These are phyloP conservation scores for Cyclotella distinguenda DNA, from an alignment of 108 stramenopile species.

Conservation along the genomic window DNA sequence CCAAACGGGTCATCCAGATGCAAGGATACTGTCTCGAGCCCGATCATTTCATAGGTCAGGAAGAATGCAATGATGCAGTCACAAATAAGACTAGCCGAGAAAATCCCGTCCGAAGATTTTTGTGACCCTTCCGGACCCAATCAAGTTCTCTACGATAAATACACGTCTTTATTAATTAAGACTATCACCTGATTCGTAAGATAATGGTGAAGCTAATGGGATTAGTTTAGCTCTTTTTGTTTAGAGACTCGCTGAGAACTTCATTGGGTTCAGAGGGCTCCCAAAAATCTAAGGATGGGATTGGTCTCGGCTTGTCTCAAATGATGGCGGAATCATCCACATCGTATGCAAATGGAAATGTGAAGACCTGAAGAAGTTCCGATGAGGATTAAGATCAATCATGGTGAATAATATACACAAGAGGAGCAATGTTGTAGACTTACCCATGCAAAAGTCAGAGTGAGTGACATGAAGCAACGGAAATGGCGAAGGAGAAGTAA, in stretches of 20 bases:
- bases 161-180: no score
- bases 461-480: slow-evolving; percentile 15
- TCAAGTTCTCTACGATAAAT: no score
- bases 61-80: slow-evolving; percentile 30
- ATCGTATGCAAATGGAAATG: background rate
- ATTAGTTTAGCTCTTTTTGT: no score
- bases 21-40: slow-evolving; percentile 40
- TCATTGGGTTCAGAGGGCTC: no score
- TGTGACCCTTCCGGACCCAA: no score
- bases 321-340: background rate
- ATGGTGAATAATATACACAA: background rate
- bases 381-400: background rate
- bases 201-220: no score
- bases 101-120: no score
- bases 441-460: slow-evolving; percentile 15
- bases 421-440: background rate
- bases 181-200: no score
- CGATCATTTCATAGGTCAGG: slow-evolving; percentile 42
- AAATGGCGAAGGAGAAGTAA: slow-evolving; percentile 4
- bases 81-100: no score
- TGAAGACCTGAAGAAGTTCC: background rate
- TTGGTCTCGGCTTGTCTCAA: no score
- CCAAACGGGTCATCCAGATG: slow-evolving; percentile 54
- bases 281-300: no score
- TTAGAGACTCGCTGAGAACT: no score